phyloP scores from a whole-genome alignment of 208 protist species.

The Cochliopodium minus region DNA sequence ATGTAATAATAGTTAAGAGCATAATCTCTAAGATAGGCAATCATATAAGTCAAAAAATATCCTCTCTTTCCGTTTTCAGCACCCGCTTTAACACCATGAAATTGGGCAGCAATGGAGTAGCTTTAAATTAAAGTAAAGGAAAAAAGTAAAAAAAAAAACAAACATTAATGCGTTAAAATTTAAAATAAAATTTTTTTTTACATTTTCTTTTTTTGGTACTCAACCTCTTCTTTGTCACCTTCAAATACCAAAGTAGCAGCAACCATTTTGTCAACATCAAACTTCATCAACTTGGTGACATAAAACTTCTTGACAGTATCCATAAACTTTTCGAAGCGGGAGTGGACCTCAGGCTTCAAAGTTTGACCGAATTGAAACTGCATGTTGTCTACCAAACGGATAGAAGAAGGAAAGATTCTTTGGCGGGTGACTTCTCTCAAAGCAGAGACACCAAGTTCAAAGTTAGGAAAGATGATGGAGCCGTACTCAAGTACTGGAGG shows the following conservation, averaged over 20 bases:
- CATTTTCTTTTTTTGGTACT: constrained; percentile 10
- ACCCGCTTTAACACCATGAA: constrained; percentile 14
- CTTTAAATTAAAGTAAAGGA: too few species aligned
- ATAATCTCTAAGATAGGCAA: constrained; percentile 40
- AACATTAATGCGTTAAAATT: neutral
- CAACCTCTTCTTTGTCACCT: constrained; percentile 14
- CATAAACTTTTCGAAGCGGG: neutral
- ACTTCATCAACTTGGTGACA: constrained; percentile 15
- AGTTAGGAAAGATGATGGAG: constrained; percentile 20
- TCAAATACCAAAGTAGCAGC: constrained; percentile 26
- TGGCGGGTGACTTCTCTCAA: constrained; percentile 24
- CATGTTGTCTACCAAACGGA: constrained; percentile 31
- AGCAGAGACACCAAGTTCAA: constrained; percentile 27
- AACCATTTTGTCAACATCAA: constrained; percentile 19
- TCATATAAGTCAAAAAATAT: constrained; percentile 33
- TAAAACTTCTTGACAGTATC: constrained; percentile 14
- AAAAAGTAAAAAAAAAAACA: neutral
- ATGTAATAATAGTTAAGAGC: constrained; percentile 24
- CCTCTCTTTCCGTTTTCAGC: constrained; percentile 23
- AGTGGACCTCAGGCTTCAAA: constrained; percentile 20
- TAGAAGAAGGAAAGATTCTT: constrained; percentile 17
- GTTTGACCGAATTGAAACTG: constrained; percentile 29
- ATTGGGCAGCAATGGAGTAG: constrained; percentile 8
- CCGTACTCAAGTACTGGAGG: constrained; percentile 53
- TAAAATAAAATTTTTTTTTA: constrained; percentile 7